Evolutionary conservation across 345 rosid genomes (phyloP), one percentile per base, ranked within the genome.

Genomic region (Linum usitatissimum): DNA sequence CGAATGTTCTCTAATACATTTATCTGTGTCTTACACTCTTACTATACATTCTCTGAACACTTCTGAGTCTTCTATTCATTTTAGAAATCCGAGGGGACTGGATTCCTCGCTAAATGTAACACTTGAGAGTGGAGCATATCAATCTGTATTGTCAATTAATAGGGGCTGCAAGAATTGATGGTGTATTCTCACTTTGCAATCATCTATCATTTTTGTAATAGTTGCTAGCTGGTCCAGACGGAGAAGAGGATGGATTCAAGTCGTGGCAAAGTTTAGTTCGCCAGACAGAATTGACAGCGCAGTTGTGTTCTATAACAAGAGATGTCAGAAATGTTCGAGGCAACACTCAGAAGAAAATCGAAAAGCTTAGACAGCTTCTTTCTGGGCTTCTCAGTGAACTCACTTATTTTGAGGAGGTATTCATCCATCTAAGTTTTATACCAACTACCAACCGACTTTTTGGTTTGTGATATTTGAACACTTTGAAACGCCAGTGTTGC

Each of bases 321-420:
- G 97, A 93, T 61, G 96, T 93, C 64, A 81, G 96, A 75, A 86
- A 87, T 76, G 99, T 93, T 64, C 81, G 99, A 59, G 99, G 99
- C 78, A 93, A 93, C 75, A 90, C 97, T 58, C 97, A 90, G 74
- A 93, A 90, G 68, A 93, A 90, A 78, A 93, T 86, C 66, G 99
- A 93, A 74, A 93, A 90, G 85, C 97, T 90, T 55, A 83, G 97
- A 66, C 99, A 93, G 76, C 96, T 93, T 71, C 92, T 93, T 59
- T 79, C 83, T 65, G 99, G 99, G 70, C 92, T 90, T 68, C 96
- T 90, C 55, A 90, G 97, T 68, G 96, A 93, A 71, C 97, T 93
- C 62, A 87, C 96, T 64, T 87, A 90, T 78, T 93, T 93, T 75
- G 99, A 90, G 60, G 92, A 90, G 97, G 99, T 90, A 77, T 30